phyloP scores from a whole-genome alignment of 805 yeast species.

The Wickerhamiella vanderwaltii region DNA sequence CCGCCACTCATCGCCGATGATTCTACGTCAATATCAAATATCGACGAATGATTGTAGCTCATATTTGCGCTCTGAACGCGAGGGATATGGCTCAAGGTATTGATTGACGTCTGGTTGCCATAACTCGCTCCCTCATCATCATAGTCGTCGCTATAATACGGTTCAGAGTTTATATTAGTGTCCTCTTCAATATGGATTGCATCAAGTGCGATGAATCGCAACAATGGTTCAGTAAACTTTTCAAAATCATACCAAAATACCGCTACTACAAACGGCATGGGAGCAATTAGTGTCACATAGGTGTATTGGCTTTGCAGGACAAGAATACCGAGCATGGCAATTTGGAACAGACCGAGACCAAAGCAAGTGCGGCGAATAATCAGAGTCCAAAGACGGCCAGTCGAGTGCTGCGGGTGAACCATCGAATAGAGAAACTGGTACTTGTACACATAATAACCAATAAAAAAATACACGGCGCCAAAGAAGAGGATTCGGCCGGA shows the following conservation, averaged over 20 bases:
- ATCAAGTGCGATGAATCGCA: constrained; percentile 74
- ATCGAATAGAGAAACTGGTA: constrained; percentile 82
- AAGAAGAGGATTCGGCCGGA: constrained; percentile 77
- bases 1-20: not conserved
- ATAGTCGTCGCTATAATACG: not conserved
- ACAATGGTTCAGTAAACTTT: constrained; percentile 64
- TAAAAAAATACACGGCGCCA: constrained; percentile 68
- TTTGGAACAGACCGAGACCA: constrained; percentile 73
- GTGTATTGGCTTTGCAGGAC: constrained; percentile 70
- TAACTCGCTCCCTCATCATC: not conserved
- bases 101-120: not conserved
- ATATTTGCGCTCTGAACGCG: constrained; percentile 2
- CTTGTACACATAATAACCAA: constrained; percentile 83
- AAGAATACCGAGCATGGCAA: constrained; percentile 86
- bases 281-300: constrained; percentile 57
- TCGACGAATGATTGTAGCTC: not conserved
- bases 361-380: constrained; percentile 69
- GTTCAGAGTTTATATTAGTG: not conserved
- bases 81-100: constrained; percentile 6
- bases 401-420: constrained; percentile 92
- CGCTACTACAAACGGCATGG: constrained; percentile 60
- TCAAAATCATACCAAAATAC: constrained; percentile 70
- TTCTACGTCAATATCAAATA: not conserved
- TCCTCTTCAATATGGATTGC: constrained; percentile 40
- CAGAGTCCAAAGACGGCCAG: constrained; percentile 93